Percentiles rank a stretch among this genome's conserved stretches.
phyloP scores from a whole-genome alignment of 164 flowering plant genomes.

The Aristolochia californica region DNA sequence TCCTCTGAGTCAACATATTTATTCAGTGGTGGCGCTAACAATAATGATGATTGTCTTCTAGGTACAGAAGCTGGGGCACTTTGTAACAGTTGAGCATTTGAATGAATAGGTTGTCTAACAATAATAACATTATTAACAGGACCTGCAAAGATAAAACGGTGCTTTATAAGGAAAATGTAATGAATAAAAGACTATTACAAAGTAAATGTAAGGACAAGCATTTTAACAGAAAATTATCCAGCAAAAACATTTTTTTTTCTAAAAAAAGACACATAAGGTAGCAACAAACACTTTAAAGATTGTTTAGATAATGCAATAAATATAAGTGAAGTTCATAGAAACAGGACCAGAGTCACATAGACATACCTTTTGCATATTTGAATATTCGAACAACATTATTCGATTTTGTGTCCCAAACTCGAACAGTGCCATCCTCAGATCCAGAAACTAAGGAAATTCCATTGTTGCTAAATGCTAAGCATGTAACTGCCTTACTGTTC shows the following conservation, averaged over 20 bases:
- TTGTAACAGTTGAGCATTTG: slow-evolving; percentile 10
- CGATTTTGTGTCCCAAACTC: slow-evolving; percentile 61
- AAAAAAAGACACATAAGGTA: no score
- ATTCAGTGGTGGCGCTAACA: slow-evolving; percentile 54
- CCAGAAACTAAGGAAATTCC: slow-evolving; percentile 66
- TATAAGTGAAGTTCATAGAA: background rate
- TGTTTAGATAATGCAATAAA: background rate
- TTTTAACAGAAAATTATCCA: no score
- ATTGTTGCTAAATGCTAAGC: slow-evolving; percentile 49
- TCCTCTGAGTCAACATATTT: slow-evolving; percentile 40
- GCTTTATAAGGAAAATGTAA: background rate
- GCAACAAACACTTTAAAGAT: no score
- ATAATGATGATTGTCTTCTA: slow-evolving; percentile 25
- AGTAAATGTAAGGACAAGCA: no score
- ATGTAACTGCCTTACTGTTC: slow-evolving; percentile 64
- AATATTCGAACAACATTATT: slow-evolving; percentile 46
- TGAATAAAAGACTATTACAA: background rate
- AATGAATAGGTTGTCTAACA: slow-evolving; percentile 19
- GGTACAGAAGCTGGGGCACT: slow-evolving; percentile 22
- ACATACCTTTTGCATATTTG: slow-evolving; percentile 68
- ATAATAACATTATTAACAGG: slow-evolving; percentile 63
- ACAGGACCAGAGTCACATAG: background rate
- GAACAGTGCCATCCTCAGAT: slow-evolving; percentile 70
- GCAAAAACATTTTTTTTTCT: no score
- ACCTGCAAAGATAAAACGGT: slow-evolving; percentile 26